A percentile compares a stretch with the other conserved stretches of the same genome.
Conservation (phyloP, 441 rosid genomes). For the Gossypium trilobum region DNA sequence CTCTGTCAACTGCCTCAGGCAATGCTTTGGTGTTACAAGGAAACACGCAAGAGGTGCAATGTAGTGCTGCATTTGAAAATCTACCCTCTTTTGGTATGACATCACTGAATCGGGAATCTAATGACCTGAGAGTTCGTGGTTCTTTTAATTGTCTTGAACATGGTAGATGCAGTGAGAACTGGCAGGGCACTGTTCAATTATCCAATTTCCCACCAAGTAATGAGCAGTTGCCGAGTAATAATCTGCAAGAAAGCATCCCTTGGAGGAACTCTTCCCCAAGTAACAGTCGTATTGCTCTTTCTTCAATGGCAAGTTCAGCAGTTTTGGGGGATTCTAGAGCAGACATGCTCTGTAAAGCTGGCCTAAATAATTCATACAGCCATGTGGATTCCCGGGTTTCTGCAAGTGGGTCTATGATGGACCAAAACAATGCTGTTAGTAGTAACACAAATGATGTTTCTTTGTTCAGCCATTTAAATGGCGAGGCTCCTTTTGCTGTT, state of each 20-base stretch:
- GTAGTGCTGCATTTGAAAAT: slow-evolving; percentile 31
- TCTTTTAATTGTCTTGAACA: slow-evolving; percentile 37
- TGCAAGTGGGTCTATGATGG: slow-evolving; percentile 23
- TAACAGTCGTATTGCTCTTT: slow-evolving; percentile 26
- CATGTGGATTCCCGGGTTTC: slow-evolving; percentile 24
- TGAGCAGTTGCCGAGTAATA: slow-evolving; percentile 23
- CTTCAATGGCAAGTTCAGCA: slow-evolving; percentile 22
- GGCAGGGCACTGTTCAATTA: slow-evolving; percentile 36
- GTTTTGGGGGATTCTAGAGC: slow-evolving; percentile 29
- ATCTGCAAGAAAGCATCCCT: slow-evolving; percentile 26
- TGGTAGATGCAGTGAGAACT: slow-evolving; percentile 31
- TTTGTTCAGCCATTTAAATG: slow-evolving; percentile 28
- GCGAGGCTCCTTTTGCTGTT: slow-evolving; percentile 22
- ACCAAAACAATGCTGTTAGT: slow-evolving; percentile 21
- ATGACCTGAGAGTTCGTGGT: slow-evolving; percentile 26
- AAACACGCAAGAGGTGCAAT: slow-evolving; percentile 25
- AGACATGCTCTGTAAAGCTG: slow-evolving; percentile 33
- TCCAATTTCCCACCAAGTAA: slow-evolving; percentile 34
- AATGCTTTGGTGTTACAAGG: slow-evolving; percentile 34
- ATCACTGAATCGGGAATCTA: slow-evolving; percentile 32
- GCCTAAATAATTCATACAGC: slow-evolving; percentile 25
- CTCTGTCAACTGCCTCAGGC: slow-evolving; percentile 31
- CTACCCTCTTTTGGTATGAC: slow-evolving; percentile 41
- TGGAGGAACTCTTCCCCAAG: slow-evolving; percentile 23
- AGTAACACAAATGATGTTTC: slow-evolving; percentile 31